Conservation (phyloP, 345 rosid genomes). For the Camelina sativa region DNA sequence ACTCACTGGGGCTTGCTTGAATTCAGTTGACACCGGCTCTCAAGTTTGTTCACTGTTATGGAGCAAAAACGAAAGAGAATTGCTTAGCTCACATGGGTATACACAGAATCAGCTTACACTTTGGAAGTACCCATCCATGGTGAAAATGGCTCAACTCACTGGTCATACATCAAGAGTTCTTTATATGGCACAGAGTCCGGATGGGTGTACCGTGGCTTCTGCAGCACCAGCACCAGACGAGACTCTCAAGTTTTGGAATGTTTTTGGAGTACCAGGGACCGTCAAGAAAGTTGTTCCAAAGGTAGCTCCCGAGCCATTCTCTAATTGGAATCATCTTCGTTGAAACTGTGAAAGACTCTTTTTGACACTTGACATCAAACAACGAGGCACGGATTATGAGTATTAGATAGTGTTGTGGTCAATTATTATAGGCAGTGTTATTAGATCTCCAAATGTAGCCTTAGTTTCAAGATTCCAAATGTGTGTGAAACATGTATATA, state of each 20-base stretch:
- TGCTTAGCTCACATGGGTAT: slow-evolving; percentile 48
- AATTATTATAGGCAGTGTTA: too few species aligned
- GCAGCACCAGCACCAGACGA: slow-evolving; percentile 69
- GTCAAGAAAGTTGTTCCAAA: slow-evolving; percentile 34
- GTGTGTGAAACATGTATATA: background rate
- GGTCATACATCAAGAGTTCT: slow-evolving; percentile 50
- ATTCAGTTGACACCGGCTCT: too few species aligned
- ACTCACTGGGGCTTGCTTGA: too few species aligned
- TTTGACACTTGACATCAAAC: too few species aligned
- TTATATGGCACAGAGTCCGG: slow-evolving; percentile 61
- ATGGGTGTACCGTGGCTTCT: slow-evolving; percentile 74
- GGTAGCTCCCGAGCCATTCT: slow-evolving; percentile 57
- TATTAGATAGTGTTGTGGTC: too few species aligned
- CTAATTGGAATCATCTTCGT: slow-evolving; percentile 59
- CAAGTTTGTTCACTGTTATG: slow-evolving; percentile 8
- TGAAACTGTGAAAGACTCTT: slow-evolving; percentile 38
- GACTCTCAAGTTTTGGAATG: slow-evolving; percentile 73
- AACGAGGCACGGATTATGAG: too few species aligned
- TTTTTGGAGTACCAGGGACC: slow-evolving; percentile 63
- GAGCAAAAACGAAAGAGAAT: slow-evolving; percentile 47
- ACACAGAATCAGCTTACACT: slow-evolving; percentile 47
- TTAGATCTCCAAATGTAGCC: too few species aligned
- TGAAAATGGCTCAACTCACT: slow-evolving; percentile 49
- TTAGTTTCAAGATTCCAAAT: background rate
- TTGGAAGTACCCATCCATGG: slow-evolving; percentile 51